phyloP scores from a whole-genome alignment of 2,329 filamentous ascomycete genomes.

The Hirsutella minnesotensis region DNA sequence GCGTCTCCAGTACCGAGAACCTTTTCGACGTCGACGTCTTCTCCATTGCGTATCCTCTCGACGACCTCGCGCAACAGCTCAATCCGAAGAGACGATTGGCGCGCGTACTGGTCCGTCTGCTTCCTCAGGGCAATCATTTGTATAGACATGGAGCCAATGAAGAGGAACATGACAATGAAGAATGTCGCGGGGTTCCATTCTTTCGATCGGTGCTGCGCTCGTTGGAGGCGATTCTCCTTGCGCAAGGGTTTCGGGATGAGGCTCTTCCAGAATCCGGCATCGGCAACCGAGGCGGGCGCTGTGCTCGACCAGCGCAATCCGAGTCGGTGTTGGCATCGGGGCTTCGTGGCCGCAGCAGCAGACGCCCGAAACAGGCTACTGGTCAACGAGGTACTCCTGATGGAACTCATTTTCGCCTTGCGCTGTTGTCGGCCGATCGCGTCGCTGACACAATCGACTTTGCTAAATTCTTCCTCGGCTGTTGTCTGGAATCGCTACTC shows the following conservation, averaged over 20 bases:
- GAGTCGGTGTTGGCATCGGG: background rate
- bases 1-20: slow-evolving; percentile 67
- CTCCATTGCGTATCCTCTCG: slow-evolving; percentile 55
- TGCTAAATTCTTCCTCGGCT: no score
- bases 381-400: background rate
- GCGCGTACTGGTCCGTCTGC: slow-evolving; percentile 58
- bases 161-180: slow-evolving; percentile 68
- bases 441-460: no score
- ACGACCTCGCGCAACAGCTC: slow-evolving; percentile 64
- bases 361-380: background rate
- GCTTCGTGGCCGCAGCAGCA: background rate
- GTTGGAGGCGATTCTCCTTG: slow-evolving; percentile 26
- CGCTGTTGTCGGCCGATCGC: no score
- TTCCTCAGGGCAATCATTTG: slow-evolving; percentile 76
- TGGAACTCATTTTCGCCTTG: slow-evolving; percentile 6
- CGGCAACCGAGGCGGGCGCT: slow-evolving; percentile 36
- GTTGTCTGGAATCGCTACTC: no score
- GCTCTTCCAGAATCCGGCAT: slow-evolving; percentile 55
- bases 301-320: slow-evolving; percentile 22
- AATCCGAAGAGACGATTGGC: slow-evolving; percentile 71
- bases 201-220: slow-evolving; percentile 27
- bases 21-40: slow-evolving; percentile 76
- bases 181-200: slow-evolving; percentile 75
- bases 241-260: slow-evolving; percentile 58
- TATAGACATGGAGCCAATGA: slow-evolving; percentile 93